Conservation (phyloP, 2,329 filamentous ascomycete genomes). For the Alternaria consortialis region DNA sequence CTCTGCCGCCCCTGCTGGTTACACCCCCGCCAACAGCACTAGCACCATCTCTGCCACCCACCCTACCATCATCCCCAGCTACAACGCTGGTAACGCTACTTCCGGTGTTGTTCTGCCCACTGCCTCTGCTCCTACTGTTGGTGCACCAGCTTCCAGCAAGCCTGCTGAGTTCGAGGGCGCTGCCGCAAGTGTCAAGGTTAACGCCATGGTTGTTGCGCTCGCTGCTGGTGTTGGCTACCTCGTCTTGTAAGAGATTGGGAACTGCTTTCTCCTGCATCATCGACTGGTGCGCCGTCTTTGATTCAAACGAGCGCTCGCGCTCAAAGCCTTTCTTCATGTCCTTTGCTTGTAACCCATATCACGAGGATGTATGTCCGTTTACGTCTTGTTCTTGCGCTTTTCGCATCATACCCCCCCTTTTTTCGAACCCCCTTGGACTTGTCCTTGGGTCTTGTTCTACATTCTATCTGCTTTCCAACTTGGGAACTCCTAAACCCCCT, state of each 20-base stretch:
- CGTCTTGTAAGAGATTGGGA: conserved; percentile 40
- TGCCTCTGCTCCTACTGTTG: conserved; percentile 20
- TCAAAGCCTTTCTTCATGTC: conserved; percentile 24
- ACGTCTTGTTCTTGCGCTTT: conserved; percentile 9
- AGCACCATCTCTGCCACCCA: conserved; percentile 40
- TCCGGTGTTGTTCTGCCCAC: conserved; percentile 12
- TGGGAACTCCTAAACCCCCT: conserved; percentile 12
- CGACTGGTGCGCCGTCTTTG: conserved; percentile 43
- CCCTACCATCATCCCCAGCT: conserved; percentile 25
- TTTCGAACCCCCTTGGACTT: conserved; percentile 15
- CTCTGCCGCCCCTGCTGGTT: conserved; percentile 31
- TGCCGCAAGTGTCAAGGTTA: conserved; percentile 43
- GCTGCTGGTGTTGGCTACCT: conserved; percentile 47
- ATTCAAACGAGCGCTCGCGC: conserved; percentile 20
- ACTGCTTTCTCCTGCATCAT: conserved; percentile 37
- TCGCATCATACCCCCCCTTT: conserved; percentile 17
- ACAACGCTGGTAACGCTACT: conserved; percentile 35
- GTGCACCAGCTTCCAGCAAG: conserved; percentile 17
- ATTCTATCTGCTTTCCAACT: conserved; percentile 22
- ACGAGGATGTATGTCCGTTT: conserved; percentile 32
- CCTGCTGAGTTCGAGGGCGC: conserved; percentile 45
- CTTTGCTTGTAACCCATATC: conserved; percentile 7
- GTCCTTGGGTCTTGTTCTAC: conserved; percentile 12
- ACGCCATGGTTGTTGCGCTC: conserved; percentile 41
- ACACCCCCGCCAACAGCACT: conserved; percentile 42